Evolutionary conservation across 768 basidiomycete genomes (phyloP).

Genomic region (Mycena vulgaris): DNA sequence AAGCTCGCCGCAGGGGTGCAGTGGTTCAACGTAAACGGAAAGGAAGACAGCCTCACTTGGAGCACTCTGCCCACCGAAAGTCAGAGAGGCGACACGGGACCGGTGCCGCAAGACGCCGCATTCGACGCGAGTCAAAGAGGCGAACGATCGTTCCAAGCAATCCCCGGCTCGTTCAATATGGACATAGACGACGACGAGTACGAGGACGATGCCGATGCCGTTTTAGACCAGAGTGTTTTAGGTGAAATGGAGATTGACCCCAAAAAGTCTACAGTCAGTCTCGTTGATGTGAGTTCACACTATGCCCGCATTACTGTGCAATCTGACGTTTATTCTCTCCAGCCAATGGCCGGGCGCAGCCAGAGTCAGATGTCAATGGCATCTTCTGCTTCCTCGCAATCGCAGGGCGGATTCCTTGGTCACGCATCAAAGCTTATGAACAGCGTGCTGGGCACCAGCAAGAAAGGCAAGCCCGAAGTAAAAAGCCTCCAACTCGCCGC

Average conservation of each 20-base stretch:
- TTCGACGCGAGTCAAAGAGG: slow-evolving; percentile 16
- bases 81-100: slow-evolving; percentile 60
- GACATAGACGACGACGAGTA: slow-evolving; percentile 55
- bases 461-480: slow-evolving; percentile 82
- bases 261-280: slow-evolving; percentile 54
- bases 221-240: slow-evolving; percentile 50
- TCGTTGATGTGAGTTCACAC: slow-evolving; percentile 59
- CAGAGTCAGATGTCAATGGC: slow-evolving; percentile 72
- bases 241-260: slow-evolving; percentile 60
- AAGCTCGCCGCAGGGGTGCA: slow-evolving; percentile 57
- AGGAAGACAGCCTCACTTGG: slow-evolving; percentile 85
- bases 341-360: slow-evolving; percentile 54
- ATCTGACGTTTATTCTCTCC: slow-evolving; percentile 32
- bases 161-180: slow-evolving; percentile 54
- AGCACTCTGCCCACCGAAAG: slow-evolving; percentile 77
- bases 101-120: slow-evolving; percentile 10
- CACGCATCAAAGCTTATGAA: slow-evolving; percentile 80
- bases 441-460: slow-evolving; percentile 76
- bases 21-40: slow-evolving; percentile 72
- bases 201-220: slow-evolving; percentile 48
- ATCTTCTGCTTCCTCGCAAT: slow-evolving; percentile 59
- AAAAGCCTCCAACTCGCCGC: slow-evolving; percentile 90
- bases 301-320: slow-evolving; percentile 9
- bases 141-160: slow-evolving; percentile 39
- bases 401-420: slow-evolving; percentile 75